Conservation (phyloP, 163 green algal species). For the Trebouxiophyceae sp. region DNA sequence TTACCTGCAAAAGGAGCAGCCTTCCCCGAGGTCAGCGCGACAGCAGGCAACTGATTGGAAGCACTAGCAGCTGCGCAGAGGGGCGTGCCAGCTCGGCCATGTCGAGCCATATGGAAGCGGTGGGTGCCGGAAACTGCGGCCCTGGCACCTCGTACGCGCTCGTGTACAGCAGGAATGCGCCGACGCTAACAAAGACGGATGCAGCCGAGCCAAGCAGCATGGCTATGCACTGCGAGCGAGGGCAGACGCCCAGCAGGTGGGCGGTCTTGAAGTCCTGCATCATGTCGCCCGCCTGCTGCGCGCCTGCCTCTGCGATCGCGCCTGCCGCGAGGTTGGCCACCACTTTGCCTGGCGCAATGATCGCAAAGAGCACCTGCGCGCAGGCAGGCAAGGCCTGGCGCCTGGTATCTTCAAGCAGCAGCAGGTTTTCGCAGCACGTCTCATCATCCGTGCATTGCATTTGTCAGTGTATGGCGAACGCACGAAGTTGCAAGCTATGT, state of each 20-base stretch:
- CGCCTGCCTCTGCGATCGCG: slow-evolving; percentile 34
- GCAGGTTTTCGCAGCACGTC: too few relatives aligned
- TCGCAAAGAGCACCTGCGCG: slow-evolving; percentile 45
- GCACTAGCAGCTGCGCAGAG: too few relatives aligned
- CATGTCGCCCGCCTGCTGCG: slow-evolving; percentile 53
- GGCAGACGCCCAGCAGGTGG: slow-evolving; percentile 29
- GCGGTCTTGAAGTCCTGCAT: slow-evolving; percentile 66
- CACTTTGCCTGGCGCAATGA: slow-evolving; percentile 38
- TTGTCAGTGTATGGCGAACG: too few relatives aligned
- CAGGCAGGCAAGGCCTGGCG: too few relatives aligned
- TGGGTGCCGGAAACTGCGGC: slow-evolving; percentile 37
- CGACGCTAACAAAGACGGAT: slow-evolving; percentile 30
- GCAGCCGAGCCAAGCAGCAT: slow-evolving; percentile 37
- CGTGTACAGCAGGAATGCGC: slow-evolving; percentile 40
- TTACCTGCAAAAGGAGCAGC: slow-evolving; percentile 28
- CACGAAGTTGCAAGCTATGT: not conserved
- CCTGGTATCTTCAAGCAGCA: too few relatives aligned
- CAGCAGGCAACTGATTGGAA: too few relatives aligned
- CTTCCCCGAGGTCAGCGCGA: too few relatives aligned
- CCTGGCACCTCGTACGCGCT: slow-evolving; percentile 31
- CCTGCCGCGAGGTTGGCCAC: slow-evolving; percentile 47
- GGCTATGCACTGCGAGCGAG: slow-evolving; percentile 33
- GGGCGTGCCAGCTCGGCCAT: slow-evolving; percentile 45
- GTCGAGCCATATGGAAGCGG: slow-evolving; percentile 46
- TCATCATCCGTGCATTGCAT: too few relatives aligned